A percentile compares a stretch with the other conserved stretches of the same genome.
Evolutionary conservation across 2,329 filamentous ascomycete genomes (phyloP).

Genomic region (Orbilia oligospora): DNA sequence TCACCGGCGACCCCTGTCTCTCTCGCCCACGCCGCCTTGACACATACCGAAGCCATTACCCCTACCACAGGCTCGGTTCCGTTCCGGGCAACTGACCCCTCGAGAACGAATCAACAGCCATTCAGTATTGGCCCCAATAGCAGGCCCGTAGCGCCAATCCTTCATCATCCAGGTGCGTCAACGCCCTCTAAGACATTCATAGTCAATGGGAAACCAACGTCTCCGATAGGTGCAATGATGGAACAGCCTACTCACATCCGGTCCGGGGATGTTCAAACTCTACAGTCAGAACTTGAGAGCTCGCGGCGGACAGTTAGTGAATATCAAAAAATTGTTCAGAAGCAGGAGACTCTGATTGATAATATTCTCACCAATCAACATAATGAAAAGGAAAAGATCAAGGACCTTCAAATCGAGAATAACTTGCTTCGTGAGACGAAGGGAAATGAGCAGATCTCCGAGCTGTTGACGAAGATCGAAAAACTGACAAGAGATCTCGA

Average conservation of each 20-base stretch:
- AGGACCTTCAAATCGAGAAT: constrained; percentile 45
- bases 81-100: constrained; percentile 56
- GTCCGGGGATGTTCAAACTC: constrained; percentile 33
- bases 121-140: constrained; percentile 45
- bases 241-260: constrained; percentile 44
- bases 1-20: constrained; percentile 55
- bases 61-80: constrained; percentile 51
- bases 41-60: constrained; percentile 50
- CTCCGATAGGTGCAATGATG: constrained; percentile 54
- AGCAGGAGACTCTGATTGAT: constrained; percentile 58
- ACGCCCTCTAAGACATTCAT: constrained; percentile 51
- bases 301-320: constrained; percentile 55
- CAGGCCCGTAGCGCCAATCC: constrained; percentile 48
- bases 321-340: constrained; percentile 59
- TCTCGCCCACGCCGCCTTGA: constrained; percentile 48
- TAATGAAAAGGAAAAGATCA: constrained; percentile 57
- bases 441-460: constrained; percentile 54
- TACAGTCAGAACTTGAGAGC: constrained; percentile 51
- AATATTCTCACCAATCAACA: constrained; percentile 58
- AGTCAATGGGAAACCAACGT: constrained; percentile 57
- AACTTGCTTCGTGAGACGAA: constrained; percentile 43
- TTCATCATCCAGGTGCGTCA: constrained; percentile 60
- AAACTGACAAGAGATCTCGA: constrained; percentile 56
- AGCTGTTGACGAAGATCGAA: constrained; percentile 54
- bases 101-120: constrained; percentile 58